Percentiles rank a stretch among this genome's conserved stretches.
phyloP scores from a whole-genome alignment of 1,139 yeast genomes.

The Geotrichum klebahnii region DNA sequence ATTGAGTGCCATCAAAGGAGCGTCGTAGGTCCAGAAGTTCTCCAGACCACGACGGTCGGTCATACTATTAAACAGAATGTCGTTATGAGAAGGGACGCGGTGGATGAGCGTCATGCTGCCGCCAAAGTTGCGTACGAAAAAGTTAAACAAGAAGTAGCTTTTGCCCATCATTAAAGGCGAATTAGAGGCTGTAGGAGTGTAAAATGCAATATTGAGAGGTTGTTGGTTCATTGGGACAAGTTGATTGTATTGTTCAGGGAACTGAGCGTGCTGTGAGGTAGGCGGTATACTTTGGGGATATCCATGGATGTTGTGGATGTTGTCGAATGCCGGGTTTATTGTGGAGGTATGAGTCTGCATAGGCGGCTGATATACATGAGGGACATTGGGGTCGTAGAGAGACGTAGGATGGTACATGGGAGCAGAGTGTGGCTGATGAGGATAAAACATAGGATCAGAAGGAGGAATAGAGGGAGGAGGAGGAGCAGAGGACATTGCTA shows the following conservation, averaged over 20 bases:
- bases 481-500: background rate
- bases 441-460: no score
- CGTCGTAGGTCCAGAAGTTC: conserved; percentile 22
- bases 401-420: no score
- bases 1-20: conserved; percentile 19
- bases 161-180: conserved; percentile 10
- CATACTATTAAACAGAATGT: background rate
- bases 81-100: background rate
- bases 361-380: no score
- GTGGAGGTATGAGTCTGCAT: no score
- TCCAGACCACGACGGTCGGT: conserved; percentile 16
- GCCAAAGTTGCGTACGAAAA: conserved; percentile 11
- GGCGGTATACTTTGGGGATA: no score
- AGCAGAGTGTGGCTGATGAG: no score
- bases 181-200: background rate
- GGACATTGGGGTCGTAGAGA: no score
- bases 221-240: no score
- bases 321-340: no score
- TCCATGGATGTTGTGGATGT: no score
- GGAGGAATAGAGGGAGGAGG: no score
- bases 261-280: background rate
- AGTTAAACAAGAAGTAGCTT: conserved; percentile 3
- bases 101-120: conserved; percentile 5
- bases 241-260: no score
- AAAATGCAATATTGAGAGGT: background rate